These are phyloP conservation scores for Castanospermum australe DNA, from an alignment of 306 rosid genomes.

Conservation along the genomic window DNA sequence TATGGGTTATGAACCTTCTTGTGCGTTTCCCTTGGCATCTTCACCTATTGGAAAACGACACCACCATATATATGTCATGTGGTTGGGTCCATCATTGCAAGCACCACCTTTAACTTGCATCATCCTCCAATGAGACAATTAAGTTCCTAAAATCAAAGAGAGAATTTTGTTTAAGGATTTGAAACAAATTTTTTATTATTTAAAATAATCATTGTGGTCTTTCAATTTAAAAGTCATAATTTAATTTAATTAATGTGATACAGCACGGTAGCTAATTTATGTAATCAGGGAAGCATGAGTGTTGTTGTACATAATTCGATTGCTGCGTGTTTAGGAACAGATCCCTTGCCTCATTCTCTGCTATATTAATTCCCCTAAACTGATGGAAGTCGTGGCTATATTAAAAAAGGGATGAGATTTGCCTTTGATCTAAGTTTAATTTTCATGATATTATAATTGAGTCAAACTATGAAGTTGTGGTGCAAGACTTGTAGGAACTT, in stretches of 20 bases:
- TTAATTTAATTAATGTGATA: not conserved
- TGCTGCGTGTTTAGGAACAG: not conserved
- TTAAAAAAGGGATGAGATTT: not conserved
- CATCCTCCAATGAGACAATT: not conserved
- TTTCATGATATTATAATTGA: too few relatives aligned
- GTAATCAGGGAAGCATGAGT: not conserved
- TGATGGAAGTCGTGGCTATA: not conserved
- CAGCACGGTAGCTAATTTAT: not conserved
- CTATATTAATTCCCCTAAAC: not conserved
- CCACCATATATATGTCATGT: not conserved
- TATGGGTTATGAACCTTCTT: slow-evolving; percentile 13
- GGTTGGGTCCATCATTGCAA: not conserved
- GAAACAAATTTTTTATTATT: not conserved
- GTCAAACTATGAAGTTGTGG: too few relatives aligned
- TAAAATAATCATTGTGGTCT: not conserved
- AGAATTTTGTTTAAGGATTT: not conserved
- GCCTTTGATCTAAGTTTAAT: too few relatives aligned
- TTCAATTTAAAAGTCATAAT: not conserved
- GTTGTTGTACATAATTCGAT: not conserved
- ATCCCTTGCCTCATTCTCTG: not conserved
- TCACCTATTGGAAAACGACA: slow-evolving; percentile 5
- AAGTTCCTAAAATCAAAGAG: not conserved
- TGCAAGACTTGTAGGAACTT: too few relatives aligned
- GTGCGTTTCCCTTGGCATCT: slow-evolving; percentile 10
- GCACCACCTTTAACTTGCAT: not conserved